phyloP scores from a whole-genome alignment of 345 rosid genomes.

The Excoecaria agallocha region DNA sequence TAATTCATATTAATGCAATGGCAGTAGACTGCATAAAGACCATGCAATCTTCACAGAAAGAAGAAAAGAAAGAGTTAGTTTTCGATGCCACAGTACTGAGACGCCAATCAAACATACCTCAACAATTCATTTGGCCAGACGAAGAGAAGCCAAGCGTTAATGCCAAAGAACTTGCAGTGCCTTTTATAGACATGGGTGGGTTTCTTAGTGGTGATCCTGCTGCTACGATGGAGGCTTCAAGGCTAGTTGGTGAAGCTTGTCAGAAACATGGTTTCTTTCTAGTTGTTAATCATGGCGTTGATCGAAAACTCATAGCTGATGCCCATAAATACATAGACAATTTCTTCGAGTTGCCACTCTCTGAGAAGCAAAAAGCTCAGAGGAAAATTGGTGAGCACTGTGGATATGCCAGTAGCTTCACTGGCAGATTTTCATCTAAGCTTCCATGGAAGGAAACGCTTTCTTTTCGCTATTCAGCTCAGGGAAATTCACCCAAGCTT shows the following conservation, averaged over 20 bases:
- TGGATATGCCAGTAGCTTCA: slow-evolving; percentile 98
- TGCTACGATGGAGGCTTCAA: slow-evolving; percentile 54
- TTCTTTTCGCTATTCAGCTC: slow-evolving; percentile 63
- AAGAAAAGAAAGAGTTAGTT: slow-evolving; percentile 37
- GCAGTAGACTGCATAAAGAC: slow-evolving; percentile 27
- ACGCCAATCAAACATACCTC: slow-evolving; percentile 54
- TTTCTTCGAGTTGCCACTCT: slow-evolving; percentile 75
- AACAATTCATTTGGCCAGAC: slow-evolving; percentile 91
- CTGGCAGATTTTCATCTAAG: slow-evolving; percentile 82
- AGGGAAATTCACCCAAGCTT: slow-evolving; percentile 32
- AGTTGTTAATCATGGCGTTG: slow-evolving; percentile 84
- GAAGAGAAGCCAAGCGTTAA: slow-evolving; percentile 54
- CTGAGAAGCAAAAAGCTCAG: slow-evolving; percentile 68
- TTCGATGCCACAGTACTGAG: slow-evolving; percentile 67
- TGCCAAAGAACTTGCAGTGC: slow-evolving; percentile 66
- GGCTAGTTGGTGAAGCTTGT: slow-evolving; percentile 67
- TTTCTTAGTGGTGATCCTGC: slow-evolving; percentile 57
- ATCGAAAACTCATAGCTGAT: slow-evolving; percentile 48
- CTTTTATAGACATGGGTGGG: slow-evolving; percentile 62
- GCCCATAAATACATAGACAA: slow-evolving; percentile 64
- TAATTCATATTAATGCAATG: slow-evolving; percentile 26
- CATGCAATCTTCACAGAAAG: slow-evolving; percentile 28
- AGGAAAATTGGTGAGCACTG: slow-evolving; percentile 77
- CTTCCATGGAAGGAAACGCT: slow-evolving; percentile 99
- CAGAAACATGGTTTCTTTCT: slow-evolving; percentile 83